These are phyloP conservation scores for Moniliella sp. DNA, from an alignment of 1,284 basidiomycete genomes.

Conservation along the genomic window DNA sequence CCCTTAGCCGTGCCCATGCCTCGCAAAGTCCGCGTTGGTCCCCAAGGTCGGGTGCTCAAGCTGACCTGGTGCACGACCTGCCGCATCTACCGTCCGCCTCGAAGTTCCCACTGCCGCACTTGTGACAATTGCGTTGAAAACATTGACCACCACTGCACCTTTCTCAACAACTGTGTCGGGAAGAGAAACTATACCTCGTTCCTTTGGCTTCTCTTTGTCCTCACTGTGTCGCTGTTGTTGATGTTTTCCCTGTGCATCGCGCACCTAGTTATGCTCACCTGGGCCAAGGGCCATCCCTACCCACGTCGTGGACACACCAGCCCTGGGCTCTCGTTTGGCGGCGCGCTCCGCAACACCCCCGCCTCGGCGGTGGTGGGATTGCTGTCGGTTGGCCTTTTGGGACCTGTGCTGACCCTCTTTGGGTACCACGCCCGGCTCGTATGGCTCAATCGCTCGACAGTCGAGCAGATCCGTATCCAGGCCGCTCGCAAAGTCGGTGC, in stretches of 20 bases:
- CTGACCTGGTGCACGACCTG: conserved; percentile 33
- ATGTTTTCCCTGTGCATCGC: conserved; percentile 8
- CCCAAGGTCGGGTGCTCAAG: conserved; percentile 6
- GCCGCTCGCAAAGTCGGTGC: conserved; percentile 14
- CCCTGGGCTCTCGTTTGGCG: conserved; percentile 5
- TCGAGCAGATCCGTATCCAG: conserved; percentile 27
- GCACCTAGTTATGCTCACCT: conserved; percentile 10
- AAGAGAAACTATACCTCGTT: conserved; percentile 30
- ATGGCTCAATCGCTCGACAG: conserved; percentile 21
- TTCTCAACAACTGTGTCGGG: conserved; percentile 32
- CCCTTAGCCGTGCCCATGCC: conserved; percentile 6
- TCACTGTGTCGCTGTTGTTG: conserved; percentile 4
- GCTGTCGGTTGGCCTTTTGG: conserved; percentile 8
- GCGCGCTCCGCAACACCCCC: conserved; percentile 12
- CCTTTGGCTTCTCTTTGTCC: conserved; percentile 16
- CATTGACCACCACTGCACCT: conserved; percentile 34
- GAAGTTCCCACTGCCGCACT: conserved; percentile 27
- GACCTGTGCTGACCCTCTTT: conserved; percentile 14
- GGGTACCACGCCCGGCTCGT: conserved; percentile 23
- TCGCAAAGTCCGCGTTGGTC: conserved; percentile 5
- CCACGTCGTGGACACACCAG: conserved; percentile 7
- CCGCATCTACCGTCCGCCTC: conserved; percentile 24
- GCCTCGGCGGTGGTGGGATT: conserved; percentile 20
- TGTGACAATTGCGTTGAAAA: conserved; percentile 33
- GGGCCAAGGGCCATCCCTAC: conserved; percentile 3